Conservation (phyloP, 2,329 filamentous ascomycete species). For the Magnaporthales sp. region DNA sequence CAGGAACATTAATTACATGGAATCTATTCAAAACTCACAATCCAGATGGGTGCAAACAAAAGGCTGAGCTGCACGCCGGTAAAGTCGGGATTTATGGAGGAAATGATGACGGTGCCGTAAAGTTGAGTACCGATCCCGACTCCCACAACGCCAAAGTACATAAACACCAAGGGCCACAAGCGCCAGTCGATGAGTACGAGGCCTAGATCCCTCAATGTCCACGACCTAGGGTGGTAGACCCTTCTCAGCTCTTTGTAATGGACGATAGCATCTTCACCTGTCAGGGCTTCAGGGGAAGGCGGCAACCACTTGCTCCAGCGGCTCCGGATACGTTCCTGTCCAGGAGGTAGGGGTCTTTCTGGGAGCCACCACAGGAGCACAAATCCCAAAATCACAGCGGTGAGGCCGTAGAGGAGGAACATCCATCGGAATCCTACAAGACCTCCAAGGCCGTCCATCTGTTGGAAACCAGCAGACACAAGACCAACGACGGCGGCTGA, state of each 20-base stretch:
- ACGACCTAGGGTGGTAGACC: slow-evolving; percentile 68
- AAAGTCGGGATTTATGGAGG: slow-evolving; percentile 64
- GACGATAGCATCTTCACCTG: slow-evolving; percentile 66
- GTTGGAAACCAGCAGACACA: slow-evolving; percentile 83
- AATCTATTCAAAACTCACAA: slow-evolving; percentile 46
- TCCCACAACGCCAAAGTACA: slow-evolving; percentile 94
- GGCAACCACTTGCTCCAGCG: slow-evolving; percentile 60
- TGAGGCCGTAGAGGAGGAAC: slow-evolving; percentile 80
- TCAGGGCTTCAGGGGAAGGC: slow-evolving; percentile 58
- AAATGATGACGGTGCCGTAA: slow-evolving; percentile 82
- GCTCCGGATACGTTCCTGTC: slow-evolving; percentile 42
- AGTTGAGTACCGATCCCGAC: slow-evolving; percentile 86
- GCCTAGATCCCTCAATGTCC: slow-evolving; percentile 63
- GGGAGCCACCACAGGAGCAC: slow-evolving; percentile 83
- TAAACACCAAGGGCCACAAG: slow-evolving; percentile 74
- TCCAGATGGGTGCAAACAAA: slow-evolving; percentile 86
- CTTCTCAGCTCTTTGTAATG: slow-evolving; percentile 77
- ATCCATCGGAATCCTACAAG: slow-evolving; percentile 85
- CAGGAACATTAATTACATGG: neutral
- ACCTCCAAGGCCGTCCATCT: slow-evolving; percentile 73
- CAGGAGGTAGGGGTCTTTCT: slow-evolving; percentile 69
- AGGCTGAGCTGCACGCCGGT: slow-evolving; percentile 70
- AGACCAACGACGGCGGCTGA: slow-evolving; percentile 84
- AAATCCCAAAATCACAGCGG: slow-evolving; percentile 64
- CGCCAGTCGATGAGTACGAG: slow-evolving; percentile 76